A percentile compares a stretch with the other conserved stretches of the same genome.
Evolutionary conservation across 495 filamentous ascomycete genomes (phyloP).

Genomic region (Penicillium waksmanii): DNA sequence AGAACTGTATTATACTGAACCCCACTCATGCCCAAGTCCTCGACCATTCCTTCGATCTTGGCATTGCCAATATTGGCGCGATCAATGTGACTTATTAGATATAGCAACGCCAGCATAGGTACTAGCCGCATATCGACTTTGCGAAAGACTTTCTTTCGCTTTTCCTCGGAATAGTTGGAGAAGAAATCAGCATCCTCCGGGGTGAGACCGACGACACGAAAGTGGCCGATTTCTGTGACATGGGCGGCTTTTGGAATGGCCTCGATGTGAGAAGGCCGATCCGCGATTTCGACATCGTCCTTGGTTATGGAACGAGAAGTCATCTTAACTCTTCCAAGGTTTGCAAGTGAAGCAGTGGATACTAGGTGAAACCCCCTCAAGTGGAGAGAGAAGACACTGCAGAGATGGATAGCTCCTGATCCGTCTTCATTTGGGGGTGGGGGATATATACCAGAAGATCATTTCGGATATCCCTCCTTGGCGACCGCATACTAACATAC

Average conservation of each 20-base stretch:
- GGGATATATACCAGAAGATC: conserved; percentile 12
- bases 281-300: conserved; percentile 16
- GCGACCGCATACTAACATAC: conserved; percentile 1
- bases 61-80: conserved; percentile 74
- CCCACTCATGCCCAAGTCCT: conserved; percentile 62
- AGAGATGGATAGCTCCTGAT: neutral
- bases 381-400: neutral
- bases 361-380: no score
- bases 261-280: conserved; percentile 16
- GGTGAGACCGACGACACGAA: conserved; percentile 27
- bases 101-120: conserved; percentile 43
- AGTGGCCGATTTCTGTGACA: conserved; percentile 22
- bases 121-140: conserved; percentile 35
- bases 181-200: conserved; percentile 32
- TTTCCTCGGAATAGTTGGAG: conserved; percentile 20
- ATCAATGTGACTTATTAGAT: conserved; percentile 56
- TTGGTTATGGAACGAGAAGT: conserved; percentile 11
- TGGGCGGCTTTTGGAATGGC: conserved; percentile 15
- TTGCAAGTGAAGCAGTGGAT: neutral
- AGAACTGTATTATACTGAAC: conserved; percentile 65
- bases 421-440: neutral
- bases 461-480: conserved; percentile 16
- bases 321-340: conserved; percentile 14
- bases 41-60: conserved; percentile 68
- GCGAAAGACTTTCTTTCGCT: conserved; percentile 19